Conservation (phyloP, 1,284 basidiomycete species). For the Naganishia liquefaciens region DNA sequence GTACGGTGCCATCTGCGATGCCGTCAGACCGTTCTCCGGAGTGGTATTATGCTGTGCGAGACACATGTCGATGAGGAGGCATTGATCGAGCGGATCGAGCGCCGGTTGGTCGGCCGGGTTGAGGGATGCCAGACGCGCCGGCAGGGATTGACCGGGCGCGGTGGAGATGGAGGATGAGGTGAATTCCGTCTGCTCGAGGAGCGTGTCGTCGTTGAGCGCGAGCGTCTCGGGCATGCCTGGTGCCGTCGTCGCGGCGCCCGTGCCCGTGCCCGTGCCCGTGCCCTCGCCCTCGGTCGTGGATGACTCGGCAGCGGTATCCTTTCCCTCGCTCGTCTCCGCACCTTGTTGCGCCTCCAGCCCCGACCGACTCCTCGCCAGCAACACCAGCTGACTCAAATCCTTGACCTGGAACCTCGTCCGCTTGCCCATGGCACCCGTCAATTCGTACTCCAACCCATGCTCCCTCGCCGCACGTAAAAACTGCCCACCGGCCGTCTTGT, state of each 20-base stretch:
- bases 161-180: conserved; percentile 61
- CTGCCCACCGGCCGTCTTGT: conserved; percentile 73
- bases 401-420: conserved; percentile 90
- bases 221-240: conserved; percentile 71
- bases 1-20: conserved; percentile 87
- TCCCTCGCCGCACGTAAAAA: conserved; percentile 78
- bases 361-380: conserved; percentile 85
- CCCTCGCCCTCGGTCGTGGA: conserved; percentile 6
- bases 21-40: conserved; percentile 79
- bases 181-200: conserved; percentile 91
- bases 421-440: conserved; percentile 91
- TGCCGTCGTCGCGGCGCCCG: too few species aligned
- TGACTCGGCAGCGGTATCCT: conserved; percentile 10
- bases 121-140: conserved; percentile 58
- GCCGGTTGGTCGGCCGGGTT: conserved; percentile 81
- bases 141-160: conserved; percentile 49
- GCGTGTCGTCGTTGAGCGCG: conserved; percentile 89
- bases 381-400: conserved; percentile 83
- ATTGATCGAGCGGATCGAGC: conserved; percentile 86
- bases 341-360: conserved; percentile 31
- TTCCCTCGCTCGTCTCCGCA: conserved; percentile 27
- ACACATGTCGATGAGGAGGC: conserved; percentile 82
- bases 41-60: conserved; percentile 86
- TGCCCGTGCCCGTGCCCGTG: conserved; percentile 11
- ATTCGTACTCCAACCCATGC: conserved; percentile 80